These are phyloP conservation scores for Talaromyces piceae DNA, from an alignment of 2,329 filamentous ascomycete species.

Conservation along the genomic window DNA sequence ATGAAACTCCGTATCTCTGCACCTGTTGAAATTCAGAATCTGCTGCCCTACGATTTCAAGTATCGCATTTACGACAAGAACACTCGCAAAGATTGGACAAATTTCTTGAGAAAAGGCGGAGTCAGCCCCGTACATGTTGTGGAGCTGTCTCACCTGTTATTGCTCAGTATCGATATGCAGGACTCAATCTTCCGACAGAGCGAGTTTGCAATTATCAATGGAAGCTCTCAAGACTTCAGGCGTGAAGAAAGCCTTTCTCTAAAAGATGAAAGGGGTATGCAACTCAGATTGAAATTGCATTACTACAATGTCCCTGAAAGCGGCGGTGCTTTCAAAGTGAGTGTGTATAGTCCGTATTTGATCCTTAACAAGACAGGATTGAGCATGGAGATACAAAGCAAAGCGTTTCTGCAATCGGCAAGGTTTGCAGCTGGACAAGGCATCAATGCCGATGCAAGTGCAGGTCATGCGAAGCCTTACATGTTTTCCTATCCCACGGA, in stretches of 20 bases:
- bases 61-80: constrained; percentile 99
- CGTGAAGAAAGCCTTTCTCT: constrained; percentile 72
- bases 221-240: constrained; percentile 77
- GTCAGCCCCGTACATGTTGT: constrained; percentile 97
- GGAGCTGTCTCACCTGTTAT: constrained; percentile 83
- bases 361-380: constrained; percentile 92
- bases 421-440: constrained; percentile 77
- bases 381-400: constrained; percentile 78
- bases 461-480: constrained; percentile 67
- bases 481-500: constrained; percentile 93
- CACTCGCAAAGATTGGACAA: constrained; percentile 97
- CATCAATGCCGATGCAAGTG: constrained; percentile 45
- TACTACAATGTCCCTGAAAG: constrained; percentile 87
- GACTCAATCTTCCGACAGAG: constrained; percentile 91
- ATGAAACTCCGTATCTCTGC: constrained; percentile 91
- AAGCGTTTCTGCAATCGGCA: constrained; percentile 77
- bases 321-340: constrained; percentile 92
- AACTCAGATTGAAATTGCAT: constrained; percentile 76
- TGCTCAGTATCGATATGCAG: constrained; percentile 93
- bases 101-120: constrained; percentile 92
- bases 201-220: constrained; percentile 96
- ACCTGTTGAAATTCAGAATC: constrained; percentile 86
- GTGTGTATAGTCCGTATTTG: constrained; percentile 90
- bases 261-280: constrained; percentile 75
- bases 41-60: constrained; percentile 96